A percentile compares a stretch with the other conserved stretches of the same genome.
These are phyloP conservation scores for Neofusicoccum umdonicola DNA, from an alignment of 2,329 filamentous ascomycete genomes.

Conservation along the genomic window DNA sequence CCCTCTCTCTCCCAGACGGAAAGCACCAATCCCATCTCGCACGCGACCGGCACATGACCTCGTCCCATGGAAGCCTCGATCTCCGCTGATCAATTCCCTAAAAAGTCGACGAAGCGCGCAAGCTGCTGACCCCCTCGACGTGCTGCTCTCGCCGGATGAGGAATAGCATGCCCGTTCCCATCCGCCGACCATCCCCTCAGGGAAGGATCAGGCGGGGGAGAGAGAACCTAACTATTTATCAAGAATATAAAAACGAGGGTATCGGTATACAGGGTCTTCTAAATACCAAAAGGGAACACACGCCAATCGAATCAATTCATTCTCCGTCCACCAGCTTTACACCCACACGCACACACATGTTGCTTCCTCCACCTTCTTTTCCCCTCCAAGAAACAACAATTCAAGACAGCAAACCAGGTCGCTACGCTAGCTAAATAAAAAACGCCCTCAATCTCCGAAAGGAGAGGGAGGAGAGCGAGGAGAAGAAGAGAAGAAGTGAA, in stretches of 20 bases:
- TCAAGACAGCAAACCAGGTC: neutral
- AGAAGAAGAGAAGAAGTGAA: neutral
- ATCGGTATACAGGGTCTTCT: constrained; percentile 3
- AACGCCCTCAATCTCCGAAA: neutral
- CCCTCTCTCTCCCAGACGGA: too few species aligned
- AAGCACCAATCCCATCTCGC: too few species aligned
- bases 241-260: constrained; percentile 2
- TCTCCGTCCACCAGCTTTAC: neutral
- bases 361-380: neutral
- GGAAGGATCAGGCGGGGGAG: neutral
- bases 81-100: too few species aligned
- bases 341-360: neutral
- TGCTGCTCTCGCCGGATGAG: too few species aligned
- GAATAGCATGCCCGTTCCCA: too few species aligned
- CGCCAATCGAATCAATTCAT: neutral
- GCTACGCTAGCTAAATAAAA: neutral
- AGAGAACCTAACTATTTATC: neutral
- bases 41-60: too few species aligned
- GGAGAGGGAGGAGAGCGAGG: neutral
- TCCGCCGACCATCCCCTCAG: too few species aligned
- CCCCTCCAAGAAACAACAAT: neutral
- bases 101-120: too few species aligned
- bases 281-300: neutral
- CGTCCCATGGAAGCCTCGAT: too few species aligned
- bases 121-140: too few species aligned